Conservation (phyloP, 2,329 filamentous ascomycete species). For the Trichoderma semiorbis region DNA sequence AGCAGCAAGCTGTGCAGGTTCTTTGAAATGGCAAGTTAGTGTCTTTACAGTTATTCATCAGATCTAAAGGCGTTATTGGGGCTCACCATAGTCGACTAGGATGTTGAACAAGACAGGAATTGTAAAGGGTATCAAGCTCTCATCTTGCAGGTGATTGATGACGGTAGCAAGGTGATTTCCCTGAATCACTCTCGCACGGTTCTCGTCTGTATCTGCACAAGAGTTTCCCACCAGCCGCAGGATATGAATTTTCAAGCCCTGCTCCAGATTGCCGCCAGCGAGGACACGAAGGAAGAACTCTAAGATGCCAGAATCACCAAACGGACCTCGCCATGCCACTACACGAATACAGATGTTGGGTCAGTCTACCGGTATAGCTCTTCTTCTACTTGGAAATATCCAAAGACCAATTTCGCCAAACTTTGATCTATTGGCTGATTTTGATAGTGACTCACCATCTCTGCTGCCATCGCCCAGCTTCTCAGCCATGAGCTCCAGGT, state of each 20-base stretch:
- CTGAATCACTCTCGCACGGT: conserved; percentile 53
- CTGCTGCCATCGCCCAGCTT: conserved; percentile 54
- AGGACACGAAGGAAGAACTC: conserved; percentile 53
- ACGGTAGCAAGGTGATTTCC: conserved; percentile 47
- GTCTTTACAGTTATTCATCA: background rate
- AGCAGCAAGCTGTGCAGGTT: conserved; percentile 55
- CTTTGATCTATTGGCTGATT: background rate
- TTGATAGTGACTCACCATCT: conserved; percentile 43
- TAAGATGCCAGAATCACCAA: conserved; percentile 57
- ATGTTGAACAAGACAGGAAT: conserved; percentile 62
- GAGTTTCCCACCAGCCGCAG: conserved; percentile 60
- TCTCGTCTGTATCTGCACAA: conserved; percentile 61
- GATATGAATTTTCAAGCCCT: conserved; percentile 49
- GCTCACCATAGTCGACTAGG: conserved; percentile 59
- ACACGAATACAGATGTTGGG: background rate
- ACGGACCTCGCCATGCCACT: conserved; percentile 55
- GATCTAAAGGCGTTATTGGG: background rate
- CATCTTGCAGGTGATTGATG: conserved; percentile 45
- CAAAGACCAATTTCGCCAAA: background rate
- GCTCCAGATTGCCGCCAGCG: conserved; percentile 35
- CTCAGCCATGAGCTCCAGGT: conserved; percentile 47
- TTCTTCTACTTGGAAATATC: background rate
- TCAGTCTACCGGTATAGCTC: conserved; percentile 2
- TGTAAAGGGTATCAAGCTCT: conserved; percentile 48
- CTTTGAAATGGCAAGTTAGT: conserved; percentile 31